A percentile compares a stretch with the other conserved stretches of the same genome.
These are phyloP conservation scores for Zanthoxylum bungeanum DNA, from an alignment of 345 rosid species.

Conservation along the genomic window DNA sequence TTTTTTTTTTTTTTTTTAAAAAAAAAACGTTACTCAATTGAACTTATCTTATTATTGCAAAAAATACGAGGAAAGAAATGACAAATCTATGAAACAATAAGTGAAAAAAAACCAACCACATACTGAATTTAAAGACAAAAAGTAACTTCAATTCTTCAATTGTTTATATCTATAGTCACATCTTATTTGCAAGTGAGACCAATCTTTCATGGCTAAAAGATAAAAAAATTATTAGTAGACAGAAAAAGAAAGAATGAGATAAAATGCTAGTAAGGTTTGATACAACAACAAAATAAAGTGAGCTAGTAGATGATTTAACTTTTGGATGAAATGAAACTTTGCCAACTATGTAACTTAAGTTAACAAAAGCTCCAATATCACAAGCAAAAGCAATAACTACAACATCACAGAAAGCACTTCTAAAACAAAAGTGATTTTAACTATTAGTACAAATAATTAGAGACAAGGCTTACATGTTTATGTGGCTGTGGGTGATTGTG, in stretches of 20 bases:
- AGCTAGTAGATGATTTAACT: not conserved
- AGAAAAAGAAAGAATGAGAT: not conserved
- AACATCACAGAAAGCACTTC: slow-evolving; percentile 16
- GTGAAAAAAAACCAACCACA: not conserved
- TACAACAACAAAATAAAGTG: not conserved
- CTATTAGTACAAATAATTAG: slow-evolving; percentile 16
- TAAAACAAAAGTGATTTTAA: slow-evolving; percentile 20
- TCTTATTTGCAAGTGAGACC: not conserved
- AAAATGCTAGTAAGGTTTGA: not conserved
- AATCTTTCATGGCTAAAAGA: not conserved
- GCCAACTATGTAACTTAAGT: too few species aligned
- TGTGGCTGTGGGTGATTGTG: slow-evolving; percentile 11
- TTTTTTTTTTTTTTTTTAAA: too few species aligned
- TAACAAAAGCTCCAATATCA: not conserved
- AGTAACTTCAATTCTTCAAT: not conserved
- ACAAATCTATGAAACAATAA: not conserved
- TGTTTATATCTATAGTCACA: not conserved
- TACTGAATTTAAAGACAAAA: not conserved
- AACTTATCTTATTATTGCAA: not conserved
- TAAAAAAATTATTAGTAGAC: slow-evolving; percentile 1
- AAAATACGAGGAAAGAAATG: not conserved
- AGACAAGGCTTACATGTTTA: too few species aligned
- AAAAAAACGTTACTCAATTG: not conserved
- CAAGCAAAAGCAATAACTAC: slow-evolving; percentile 9
- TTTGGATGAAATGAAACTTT: slow-evolving; percentile 10